Evolutionary conservation across 495 filamentous ascomycete genomes (phyloP), one percentile per base, ranked within the genome.

Genomic region (Cudoniella acicularis): DNA sequence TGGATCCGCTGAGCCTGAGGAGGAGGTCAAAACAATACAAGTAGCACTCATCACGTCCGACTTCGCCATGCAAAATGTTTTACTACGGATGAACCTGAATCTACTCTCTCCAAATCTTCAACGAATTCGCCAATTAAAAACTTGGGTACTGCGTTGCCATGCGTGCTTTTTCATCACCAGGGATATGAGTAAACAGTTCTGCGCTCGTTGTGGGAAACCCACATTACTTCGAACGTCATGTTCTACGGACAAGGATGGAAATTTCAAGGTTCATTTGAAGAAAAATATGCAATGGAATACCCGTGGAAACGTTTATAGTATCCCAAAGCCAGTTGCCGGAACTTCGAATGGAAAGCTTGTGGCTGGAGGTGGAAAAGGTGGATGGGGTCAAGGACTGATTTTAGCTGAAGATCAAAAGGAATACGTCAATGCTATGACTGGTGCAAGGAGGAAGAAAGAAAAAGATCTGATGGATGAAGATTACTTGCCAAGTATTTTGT

Each of bases 391-490:
- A 17, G 70, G 75, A 13, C 75, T 98, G 60, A 90, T 98, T 49
- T 76, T 98, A 1, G 81, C 93, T 1, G 92, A 96, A 74, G 94
- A 98, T 70, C 94, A 98, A 77, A 96, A 97, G 74, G 95, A 98
- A 75, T 98, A 90, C 70, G 67, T 78, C 41, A 75, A 81, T 59
- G 87, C 87, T 59, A 71, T 81, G 8, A 79, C 77, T 11, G 79
- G 85, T 65, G 78, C 86, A 69, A 79, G 78, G 59, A 85, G 86
- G 67, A 75, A 77, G 54, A 85, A 86, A 67, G 84, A 89, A 68
- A 85, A 79, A 59, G 91, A 96, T 76, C 71, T 96, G 56, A 91
- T 98, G 93, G 93, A 97, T 69, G 86, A 91, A 63, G 94, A 98
- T 72, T 95, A 93, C 67, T 73, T 97, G 57, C 94, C 95, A 0